Evolutionary conservation across 2,329 filamentous ascomycete species (phyloP).

Genomic region (Pseudophaeomoniella oleicola): DNA sequence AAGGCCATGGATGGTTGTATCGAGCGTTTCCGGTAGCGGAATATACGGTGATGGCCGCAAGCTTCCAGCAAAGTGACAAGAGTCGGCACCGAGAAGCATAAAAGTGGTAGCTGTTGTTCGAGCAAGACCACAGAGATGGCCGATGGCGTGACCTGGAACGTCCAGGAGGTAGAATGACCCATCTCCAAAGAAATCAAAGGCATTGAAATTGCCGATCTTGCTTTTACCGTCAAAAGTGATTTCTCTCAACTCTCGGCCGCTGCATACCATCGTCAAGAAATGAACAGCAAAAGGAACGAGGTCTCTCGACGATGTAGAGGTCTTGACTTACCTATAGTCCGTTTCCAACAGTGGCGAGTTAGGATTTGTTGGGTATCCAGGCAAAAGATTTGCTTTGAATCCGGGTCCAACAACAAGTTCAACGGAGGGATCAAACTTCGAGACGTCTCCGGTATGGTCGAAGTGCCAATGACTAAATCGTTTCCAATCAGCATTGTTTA

Average conservation of each 20-base stretch:
- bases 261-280: too few species aligned
- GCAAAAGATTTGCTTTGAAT: constrained; percentile 30
- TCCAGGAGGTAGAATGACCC: constrained; percentile 41
- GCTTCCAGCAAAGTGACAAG: constrained; percentile 7
- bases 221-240: constrained; percentile 9
- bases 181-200: constrained; percentile 39
- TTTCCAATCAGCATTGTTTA: constrained; percentile 4
- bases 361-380: constrained; percentile 29
- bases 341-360: constrained; percentile 19
- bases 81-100: constrained; percentile 8
- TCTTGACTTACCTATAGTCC: too few species aligned
- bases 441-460: constrained; percentile 37
- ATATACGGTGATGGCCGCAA: constrained; percentile 16
- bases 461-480: constrained; percentile 15
- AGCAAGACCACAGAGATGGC: constrained; percentile 12
- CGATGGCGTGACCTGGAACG: constrained; percentile 15
- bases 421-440: constrained; percentile 30
- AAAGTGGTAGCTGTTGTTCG: constrained; percentile 9
- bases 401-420: constrained; percentile 39
- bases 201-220: constrained; percentile 15
- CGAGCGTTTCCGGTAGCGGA: constrained; percentile 15
- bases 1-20: constrained; percentile 5
- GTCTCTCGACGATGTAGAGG: constrained; percentile 3
- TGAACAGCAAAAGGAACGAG: too few species aligned
- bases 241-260: constrained; percentile 12